Percentiles rank a stretch among this genome's conserved stretches.
These are phyloP conservation scores for Fusarium avenaceum DNA, from an alignment of 2,329 filamentous ascomycete species.

Conservation along the genomic window DNA sequence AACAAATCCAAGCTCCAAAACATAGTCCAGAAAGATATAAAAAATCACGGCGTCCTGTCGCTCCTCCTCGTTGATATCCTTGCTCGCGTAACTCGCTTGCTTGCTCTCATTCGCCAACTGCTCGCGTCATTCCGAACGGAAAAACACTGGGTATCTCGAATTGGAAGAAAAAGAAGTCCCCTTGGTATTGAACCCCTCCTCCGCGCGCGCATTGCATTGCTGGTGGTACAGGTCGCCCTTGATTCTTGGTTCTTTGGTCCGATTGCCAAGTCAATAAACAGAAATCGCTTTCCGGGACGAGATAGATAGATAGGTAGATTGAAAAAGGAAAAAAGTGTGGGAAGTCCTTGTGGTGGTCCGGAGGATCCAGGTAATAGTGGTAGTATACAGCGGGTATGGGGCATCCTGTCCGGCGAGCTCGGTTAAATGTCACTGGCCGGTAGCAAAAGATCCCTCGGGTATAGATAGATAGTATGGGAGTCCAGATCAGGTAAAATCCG, in stretches of 20 bases:
- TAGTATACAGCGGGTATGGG: conserved; percentile 50
- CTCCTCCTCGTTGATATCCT: conserved; percentile 30
- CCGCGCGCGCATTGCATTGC: conserved; percentile 49
- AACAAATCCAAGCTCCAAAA: conserved; percentile 38
- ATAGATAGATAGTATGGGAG: conserved; percentile 32
- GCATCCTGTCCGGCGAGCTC: conserved; percentile 45
- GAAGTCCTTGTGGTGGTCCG: conserved; percentile 47
- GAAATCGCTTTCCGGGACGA: conserved; percentile 46
- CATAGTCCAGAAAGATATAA: conserved; percentile 19
- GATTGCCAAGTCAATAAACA: conserved; percentile 46
- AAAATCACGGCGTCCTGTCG: conserved; percentile 35
- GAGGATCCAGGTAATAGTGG: conserved; percentile 46
- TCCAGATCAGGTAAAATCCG: conserved; percentile 38
- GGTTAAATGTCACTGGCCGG: conserved; percentile 41
- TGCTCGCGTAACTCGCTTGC: conserved; percentile 25
- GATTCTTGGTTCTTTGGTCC: conserved; percentile 45
- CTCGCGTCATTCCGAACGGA: conserved; percentile 49
- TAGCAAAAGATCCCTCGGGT: conserved; percentile 43
- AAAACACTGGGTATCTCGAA: conserved; percentile 56
- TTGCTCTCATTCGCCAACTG: conserved; percentile 44
- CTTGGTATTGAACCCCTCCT: conserved; percentile 50
- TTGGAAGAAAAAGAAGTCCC: conserved; percentile 52
- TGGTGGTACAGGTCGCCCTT: conserved; percentile 53
- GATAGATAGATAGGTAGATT: conserved; percentile 37
- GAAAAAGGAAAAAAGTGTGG: conserved; percentile 40